A percentile compares a stretch with the other conserved stretches of the same genome.
These are phyloP conservation scores for Helianthus tuberosus DNA, from an alignment of 129 eudicot genomes.

Conservation along the genomic window DNA sequence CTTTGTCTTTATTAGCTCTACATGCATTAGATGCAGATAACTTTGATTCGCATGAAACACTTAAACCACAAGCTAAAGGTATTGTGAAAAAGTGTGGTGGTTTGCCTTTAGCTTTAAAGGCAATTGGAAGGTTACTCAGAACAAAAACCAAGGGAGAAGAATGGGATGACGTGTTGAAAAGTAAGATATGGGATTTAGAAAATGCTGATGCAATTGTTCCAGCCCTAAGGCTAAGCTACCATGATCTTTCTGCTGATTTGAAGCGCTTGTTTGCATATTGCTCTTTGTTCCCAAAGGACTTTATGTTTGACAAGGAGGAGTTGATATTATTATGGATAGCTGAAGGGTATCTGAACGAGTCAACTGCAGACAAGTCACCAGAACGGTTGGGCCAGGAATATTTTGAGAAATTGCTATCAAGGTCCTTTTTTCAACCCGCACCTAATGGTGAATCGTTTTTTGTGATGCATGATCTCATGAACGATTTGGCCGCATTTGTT, in stretches of 20 bases:
- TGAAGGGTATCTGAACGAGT: not conserved
- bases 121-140: slow-evolving; percentile 31
- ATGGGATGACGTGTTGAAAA: not conserved
- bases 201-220: not conserved
- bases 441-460: not conserved
- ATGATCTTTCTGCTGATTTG: not conserved
- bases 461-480: not conserved
- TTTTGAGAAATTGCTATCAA: not conserved
- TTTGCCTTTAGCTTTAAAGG: slow-evolving; percentile 34
- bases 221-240: not conserved
- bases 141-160: slow-evolving; percentile 3
- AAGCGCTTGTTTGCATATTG: slow-evolving; percentile 2
- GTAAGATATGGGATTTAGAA: slow-evolving; percentile 1
- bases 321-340: slow-evolving; percentile 5
- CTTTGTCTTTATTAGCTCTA: slow-evolving; percentile 34
- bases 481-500: not conserved
- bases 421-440: slow-evolving; percentile 3
- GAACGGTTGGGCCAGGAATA: not conserved
- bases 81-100: slow-evolving; percentile 35
- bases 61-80: slow-evolving; percentile 25
- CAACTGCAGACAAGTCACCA: not conserved
- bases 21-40: slow-evolving; percentile 34
- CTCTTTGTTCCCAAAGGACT: slow-evolving; percentile 13
- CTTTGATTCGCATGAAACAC: slow-evolving; percentile 1
- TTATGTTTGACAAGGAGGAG: not conserved